Percentiles rank a stretch among this genome's conserved stretches.
Evolutionary conservation across 805 yeast species (phyloP).

Genomic region (Starmerella ratchasimensis): DNA sequence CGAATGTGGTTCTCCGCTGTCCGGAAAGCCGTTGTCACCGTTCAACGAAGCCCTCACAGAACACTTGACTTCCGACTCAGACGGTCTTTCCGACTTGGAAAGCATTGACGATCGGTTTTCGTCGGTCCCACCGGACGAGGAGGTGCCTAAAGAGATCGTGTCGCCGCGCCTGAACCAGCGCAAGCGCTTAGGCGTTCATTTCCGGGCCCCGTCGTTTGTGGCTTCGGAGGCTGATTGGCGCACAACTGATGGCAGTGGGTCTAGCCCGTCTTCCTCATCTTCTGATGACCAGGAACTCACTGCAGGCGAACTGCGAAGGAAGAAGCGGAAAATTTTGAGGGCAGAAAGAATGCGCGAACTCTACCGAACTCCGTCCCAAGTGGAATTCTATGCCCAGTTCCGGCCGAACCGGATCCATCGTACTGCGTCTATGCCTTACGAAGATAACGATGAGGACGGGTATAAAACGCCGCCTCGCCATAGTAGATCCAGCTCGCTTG

Average conservation of each 20-base stretch:
- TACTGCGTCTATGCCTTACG: background rate
- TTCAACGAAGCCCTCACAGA: background rate
- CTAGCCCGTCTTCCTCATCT: background rate
- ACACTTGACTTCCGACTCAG: background rate
- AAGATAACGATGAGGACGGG: conserved; percentile 1
- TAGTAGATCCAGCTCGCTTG: background rate
- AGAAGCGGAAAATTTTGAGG: background rate
- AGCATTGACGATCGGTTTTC: background rate
- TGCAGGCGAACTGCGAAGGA: background rate
- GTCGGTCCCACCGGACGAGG: background rate
- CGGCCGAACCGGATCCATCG: background rate
- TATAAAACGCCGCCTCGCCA: conserved; percentile 1
- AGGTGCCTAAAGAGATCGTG: background rate
- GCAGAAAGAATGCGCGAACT: background rate
- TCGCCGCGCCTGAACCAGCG: background rate
- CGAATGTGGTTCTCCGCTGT: background rate
- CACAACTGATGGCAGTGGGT: background rate
- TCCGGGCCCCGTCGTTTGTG: background rate
- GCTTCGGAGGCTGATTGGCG: conserved; percentile 2
- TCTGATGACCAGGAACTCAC: background rate
- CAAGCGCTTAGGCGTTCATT: background rate
- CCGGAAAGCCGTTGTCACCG: background rate
- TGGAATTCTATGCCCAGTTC: background rate
- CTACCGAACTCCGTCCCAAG: background rate
- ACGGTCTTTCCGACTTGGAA: background rate